A percentile compares a stretch with the other conserved stretches of the same genome.
Evolutionary conservation across 495 filamentous ascomycete species (phyloP).

Genomic region (Coniosporium apollinis): DNA sequence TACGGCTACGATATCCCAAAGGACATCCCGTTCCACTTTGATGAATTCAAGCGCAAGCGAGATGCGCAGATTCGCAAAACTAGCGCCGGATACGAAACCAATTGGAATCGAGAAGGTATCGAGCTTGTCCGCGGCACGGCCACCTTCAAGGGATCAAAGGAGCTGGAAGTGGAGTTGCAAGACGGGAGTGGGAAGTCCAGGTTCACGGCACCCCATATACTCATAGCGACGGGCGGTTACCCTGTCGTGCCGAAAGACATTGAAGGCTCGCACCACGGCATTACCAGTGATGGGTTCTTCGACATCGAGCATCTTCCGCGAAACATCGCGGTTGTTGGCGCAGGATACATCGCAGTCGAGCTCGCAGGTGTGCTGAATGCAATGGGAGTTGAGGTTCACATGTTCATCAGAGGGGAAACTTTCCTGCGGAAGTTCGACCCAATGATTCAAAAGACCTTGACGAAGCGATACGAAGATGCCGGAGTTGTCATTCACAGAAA

Average conservation of each 20-base stretch:
- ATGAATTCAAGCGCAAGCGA: no score
- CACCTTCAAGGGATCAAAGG: constrained; percentile 32
- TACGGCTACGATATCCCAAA: no score
- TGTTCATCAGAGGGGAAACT: constrained; percentile 13
- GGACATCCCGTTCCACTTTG: no score
- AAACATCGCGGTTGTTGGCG: constrained; percentile 69
- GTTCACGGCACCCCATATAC: constrained; percentile 37
- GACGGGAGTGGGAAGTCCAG: constrained; percentile 29
- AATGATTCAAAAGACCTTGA: constrained; percentile 15
- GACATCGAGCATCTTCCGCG: constrained; percentile 70
- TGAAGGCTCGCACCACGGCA: constrained; percentile 37
- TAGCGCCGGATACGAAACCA: no score
- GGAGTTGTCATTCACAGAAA: constrained; percentile 11
- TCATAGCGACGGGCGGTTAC: constrained; percentile 39
- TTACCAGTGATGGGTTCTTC: no score
- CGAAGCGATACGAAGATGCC: constrained; percentile 10
- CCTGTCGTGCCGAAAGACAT: constrained; percentile 29
- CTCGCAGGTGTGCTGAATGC: constrained; percentile 21
- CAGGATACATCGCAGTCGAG: constrained; percentile 72
- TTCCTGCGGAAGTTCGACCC: constrained; percentile 12
- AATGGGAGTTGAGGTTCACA: constrained; percentile 12
- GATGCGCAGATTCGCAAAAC: no score
- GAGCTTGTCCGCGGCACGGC: no score
- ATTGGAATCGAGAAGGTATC: no score
- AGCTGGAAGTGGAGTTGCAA: constrained; percentile 31